Evolutionary conservation across 2,329 filamentous ascomycete genomes (phyloP), one percentile per base, ranked within the genome.

Genomic region (Colletotrichum shisoi): DNA sequence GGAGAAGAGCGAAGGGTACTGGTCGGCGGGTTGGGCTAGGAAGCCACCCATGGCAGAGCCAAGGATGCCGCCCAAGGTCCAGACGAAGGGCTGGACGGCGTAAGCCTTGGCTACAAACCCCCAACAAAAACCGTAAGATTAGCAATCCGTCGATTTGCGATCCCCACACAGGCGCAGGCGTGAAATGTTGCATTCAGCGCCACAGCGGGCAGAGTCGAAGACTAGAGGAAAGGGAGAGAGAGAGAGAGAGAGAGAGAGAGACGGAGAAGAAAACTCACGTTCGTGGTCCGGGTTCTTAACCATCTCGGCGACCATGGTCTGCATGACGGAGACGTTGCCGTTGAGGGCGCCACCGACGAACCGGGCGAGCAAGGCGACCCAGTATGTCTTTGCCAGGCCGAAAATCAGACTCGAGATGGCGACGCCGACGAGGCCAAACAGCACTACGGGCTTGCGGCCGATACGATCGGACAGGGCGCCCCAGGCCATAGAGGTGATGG

Each of bases 241-340:
- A 27, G 13, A 27, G 13, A 19, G 19, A 39, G n/a, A 34, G n/a
- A n/a, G n/a, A n/a, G n/a, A n/a, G n/a, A 6, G 12, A 17, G 13
- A 11, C 44, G 37, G 69, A 8, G 13, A 12, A 17, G 9, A 11
- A 48, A 42, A 70, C 68, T 65, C 44, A 70, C 76, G 79, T 63
- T 81, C 79, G 63, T 81, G 79, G 52, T 79, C 77, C 1, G 79
- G 79, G 12, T 73, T 71, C 60, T 77, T 79, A 45, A 80, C 77
- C 77, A 80, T 79, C 64, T 80, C 78, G 3, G 77, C 78, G 0
- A 80, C 78, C 78, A 80, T 79, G 1, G 77, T 79, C 68, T 79
- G 77, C 76, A 79, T 79, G 19, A 79, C 78, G 24, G 76, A 73
- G 24, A 80, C 77, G 61, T 80, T 80, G 2, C 78, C 78, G 54